Conservation (phyloP, 23 red algal species). For the Gracilaria domingensis region DNA sequence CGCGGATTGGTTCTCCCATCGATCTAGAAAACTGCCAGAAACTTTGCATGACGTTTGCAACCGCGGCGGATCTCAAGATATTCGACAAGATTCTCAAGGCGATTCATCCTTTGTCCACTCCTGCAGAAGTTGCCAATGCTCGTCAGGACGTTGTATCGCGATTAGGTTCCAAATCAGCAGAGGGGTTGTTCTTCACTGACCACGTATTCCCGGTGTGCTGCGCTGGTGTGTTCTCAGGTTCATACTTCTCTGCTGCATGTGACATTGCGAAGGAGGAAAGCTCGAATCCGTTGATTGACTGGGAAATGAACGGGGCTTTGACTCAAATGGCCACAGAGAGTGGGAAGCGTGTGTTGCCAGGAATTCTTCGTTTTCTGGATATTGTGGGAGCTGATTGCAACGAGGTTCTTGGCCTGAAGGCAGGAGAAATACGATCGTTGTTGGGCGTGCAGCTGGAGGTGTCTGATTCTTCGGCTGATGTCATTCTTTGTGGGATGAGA, state of each 20-base stretch:
- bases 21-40: slow-evolving; percentile 31
- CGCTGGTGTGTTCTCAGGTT: slow-evolving; percentile 60
- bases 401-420: not conserved
- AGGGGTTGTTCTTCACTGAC: slow-evolving; percentile 36
- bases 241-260: slow-evolving; percentile 28
- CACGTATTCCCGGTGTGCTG: slow-evolving; percentile 46
- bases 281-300: not conserved
- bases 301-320: not conserved
- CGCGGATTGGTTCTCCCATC: slow-evolving; percentile 9
- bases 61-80: slow-evolving; percentile 56
- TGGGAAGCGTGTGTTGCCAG: slow-evolving; percentile 44
- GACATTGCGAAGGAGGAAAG: slow-evolving; percentile 48
- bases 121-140: slow-evolving; percentile 5
- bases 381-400: slow-evolving; percentile 18
- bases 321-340: slow-evolving; percentile 30
- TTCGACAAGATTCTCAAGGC: slow-evolving; percentile 50
- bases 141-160: slow-evolving; percentile 55
- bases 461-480: slow-evolving; percentile 49
- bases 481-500: slow-evolving; percentile 60
- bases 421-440: slow-evolving; percentile 12
- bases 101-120: slow-evolving; percentile 27
- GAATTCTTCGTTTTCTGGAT: slow-evolving; percentile 51
- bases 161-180: slow-evolving; percentile 52
- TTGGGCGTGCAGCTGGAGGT: not conserved
- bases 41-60: slow-evolving; percentile 39